Evolutionary conservation across 2,329 filamentous ascomycete species (phyloP).

Genomic region (Alternaria dauci): DNA sequence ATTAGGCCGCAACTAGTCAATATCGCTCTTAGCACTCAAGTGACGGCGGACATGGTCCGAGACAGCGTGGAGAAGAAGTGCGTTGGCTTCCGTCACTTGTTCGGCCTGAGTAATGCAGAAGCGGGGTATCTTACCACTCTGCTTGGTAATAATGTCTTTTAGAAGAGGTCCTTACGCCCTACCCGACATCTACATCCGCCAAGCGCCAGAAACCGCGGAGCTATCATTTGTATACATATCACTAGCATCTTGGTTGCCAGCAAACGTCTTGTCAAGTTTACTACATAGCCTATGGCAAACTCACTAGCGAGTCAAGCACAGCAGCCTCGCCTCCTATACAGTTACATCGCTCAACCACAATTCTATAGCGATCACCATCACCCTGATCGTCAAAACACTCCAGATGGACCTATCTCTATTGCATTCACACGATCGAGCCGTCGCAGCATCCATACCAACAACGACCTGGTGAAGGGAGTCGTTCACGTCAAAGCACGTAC

Average conservation of each 20-base stretch:
- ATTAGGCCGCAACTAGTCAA: background rate
- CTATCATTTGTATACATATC: background rate
- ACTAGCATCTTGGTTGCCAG: background rate
- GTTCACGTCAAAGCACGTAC: slow-evolving; percentile 25
- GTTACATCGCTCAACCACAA: slow-evolving; percentile 25
- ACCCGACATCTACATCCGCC: slow-evolving; percentile 1
- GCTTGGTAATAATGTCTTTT: slow-evolving; percentile 1
- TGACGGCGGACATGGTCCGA: background rate
- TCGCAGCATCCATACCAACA: slow-evolving; percentile 30
- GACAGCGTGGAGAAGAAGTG: slow-evolving; percentile 9
- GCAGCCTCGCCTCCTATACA: slow-evolving; percentile 25
- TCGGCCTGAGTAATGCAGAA: slow-evolving; percentile 10
- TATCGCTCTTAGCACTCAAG: background rate
- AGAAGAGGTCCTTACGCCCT: slow-evolving; percentile 3
- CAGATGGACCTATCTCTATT: slow-evolving; percentile 26
- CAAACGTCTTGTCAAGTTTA: background rate
- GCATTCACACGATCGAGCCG: slow-evolving; percentile 27
- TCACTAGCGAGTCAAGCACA: slow-evolving; percentile 10
- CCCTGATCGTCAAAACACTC: slow-evolving; percentile 26
- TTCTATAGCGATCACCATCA: slow-evolving; percentile 31
- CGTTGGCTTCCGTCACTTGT: slow-evolving; percentile 19
- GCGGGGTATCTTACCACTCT: slow-evolving; percentile 21
- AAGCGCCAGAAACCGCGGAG: background rate
- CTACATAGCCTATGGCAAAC: slow-evolving; percentile 9
- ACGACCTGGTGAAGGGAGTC: slow-evolving; percentile 30